phyloP scores from a whole-genome alignment of 2,329 filamentous ascomycete genomes.

The Fusarium temperatum region DNA sequence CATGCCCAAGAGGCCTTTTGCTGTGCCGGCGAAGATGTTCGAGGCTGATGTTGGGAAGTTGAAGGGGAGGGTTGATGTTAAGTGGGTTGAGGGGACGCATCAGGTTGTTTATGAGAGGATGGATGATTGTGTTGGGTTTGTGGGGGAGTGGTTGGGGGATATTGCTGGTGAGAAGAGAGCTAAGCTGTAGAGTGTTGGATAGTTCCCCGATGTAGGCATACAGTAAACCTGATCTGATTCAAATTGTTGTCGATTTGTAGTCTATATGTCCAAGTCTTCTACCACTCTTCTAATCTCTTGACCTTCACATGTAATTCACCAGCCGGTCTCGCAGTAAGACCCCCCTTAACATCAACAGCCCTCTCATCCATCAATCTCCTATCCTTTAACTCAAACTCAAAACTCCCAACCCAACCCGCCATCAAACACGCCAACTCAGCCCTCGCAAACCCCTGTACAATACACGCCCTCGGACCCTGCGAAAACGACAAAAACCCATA shows the following conservation, averaged over 20 bases:
- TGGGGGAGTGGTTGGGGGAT: not conserved
- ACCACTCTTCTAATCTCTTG: conserved; percentile 46
- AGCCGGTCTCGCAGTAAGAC: conserved; percentile 76
- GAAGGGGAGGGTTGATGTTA: not conserved
- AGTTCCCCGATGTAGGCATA: not conserved
- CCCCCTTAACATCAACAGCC: conserved; percentile 71
- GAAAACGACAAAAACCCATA: conserved; percentile 84
- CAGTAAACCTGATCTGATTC: too few species aligned
- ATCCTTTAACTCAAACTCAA: conserved; percentile 67
- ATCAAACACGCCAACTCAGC: conserved; percentile 86
- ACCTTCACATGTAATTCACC: conserved; percentile 76
- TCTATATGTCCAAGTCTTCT: too few species aligned
- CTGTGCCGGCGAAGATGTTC: not conserved
- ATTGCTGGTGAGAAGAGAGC: not conserved
- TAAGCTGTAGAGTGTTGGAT: not conserved
- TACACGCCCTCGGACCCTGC: conserved; percentile 85
- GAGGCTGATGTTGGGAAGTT: not conserved
- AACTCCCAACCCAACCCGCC: conserved; percentile 80
- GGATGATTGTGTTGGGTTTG: not conserved
- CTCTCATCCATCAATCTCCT: conserved; percentile 70
- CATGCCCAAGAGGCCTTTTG: not conserved
- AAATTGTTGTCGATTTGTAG: not conserved
- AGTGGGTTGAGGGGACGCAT: not conserved
- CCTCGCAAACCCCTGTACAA: conserved; percentile 81
- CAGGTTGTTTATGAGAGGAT: not conserved